Base-by-base conservation (phyloP, 2,329 filamentous ascomycete genomes). In the Cadophora malorum region DNA sequence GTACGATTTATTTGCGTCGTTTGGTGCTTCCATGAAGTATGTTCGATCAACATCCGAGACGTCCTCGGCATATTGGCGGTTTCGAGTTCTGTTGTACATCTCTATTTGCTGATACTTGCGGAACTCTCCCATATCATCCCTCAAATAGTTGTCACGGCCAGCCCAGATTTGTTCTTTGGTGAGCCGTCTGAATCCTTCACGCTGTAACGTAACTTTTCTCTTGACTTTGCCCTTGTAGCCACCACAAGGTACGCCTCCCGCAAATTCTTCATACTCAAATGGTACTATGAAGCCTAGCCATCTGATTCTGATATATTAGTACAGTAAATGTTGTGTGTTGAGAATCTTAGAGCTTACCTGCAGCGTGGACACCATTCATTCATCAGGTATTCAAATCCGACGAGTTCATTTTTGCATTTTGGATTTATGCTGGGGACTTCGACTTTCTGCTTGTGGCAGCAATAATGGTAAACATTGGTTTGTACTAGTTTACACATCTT, bases 361-460 rank as follows among this genome's bases (percentile, higher is more conserved):
- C 66, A 67, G n/a, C 66, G 66, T 28, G 61, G 66, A 50, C 66
- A 67, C 47, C 47, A 64, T 47, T 61, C 55, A 1, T 25, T 14
- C 33, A 61, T 49, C 14, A 59, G 35, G 31, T 64, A 64, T n/a
- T 31, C 50, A 5, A 16, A 12, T 4, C 28, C 45, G 23, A 61
- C 14, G 12, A 50, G 25, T 21, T 14, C 14, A 6, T 49, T 45
- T 35, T 19, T 16, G 28, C 66, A 67, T 38, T 58, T 14, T 31
- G 61, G 55, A 31, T 55, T 64, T 33, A 53, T 6, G 12, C 60
- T 60, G 14, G 61, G 66, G 2, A 64, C 49, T 12, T 6, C 8
- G 4, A 67, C 53, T 35, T 12, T 50, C 47, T 64, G 53, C 12
- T n/a, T 33, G 9, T 67, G 66, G 10, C 38, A 35, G 52, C 66